phyloP scores from a whole-genome alignment of 2,329 filamentous ascomycete species.

The Colletotrichum noveboracense region DNA sequence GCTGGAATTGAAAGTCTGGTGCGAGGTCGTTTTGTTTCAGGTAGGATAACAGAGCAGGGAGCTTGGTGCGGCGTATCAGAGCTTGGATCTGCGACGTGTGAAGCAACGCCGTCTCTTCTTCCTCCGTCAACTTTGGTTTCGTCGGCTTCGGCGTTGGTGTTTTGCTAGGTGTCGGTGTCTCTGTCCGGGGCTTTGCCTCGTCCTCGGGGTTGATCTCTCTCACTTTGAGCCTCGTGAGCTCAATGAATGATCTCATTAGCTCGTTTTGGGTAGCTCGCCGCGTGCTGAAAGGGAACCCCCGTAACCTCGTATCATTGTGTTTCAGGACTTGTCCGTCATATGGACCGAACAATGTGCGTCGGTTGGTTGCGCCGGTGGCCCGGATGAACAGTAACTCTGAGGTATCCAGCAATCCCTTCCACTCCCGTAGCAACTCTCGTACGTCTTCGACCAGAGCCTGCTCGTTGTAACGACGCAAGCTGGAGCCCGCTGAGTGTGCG shows the following conservation, averaged over 20 bases:
- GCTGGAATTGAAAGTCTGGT: slow-evolving; percentile 77
- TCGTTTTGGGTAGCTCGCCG: slow-evolving; percentile 91
- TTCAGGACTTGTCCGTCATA: slow-evolving; percentile 88
- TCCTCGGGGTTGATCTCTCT: slow-evolving; percentile 75
- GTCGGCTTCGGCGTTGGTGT: slow-evolving; percentile 46
- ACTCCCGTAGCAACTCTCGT: slow-evolving; percentile 78
- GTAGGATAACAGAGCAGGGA: slow-evolving; percentile 86
- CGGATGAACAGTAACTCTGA: slow-evolving; percentile 88
- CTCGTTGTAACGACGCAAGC: slow-evolving; percentile 91
- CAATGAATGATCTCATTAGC: slow-evolving; percentile 92
- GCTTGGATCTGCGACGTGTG: slow-evolving; percentile 91
- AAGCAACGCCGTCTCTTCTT: slow-evolving; percentile 80
- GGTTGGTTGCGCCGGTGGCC: slow-evolving; percentile 85
- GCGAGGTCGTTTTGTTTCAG: slow-evolving; percentile 76
- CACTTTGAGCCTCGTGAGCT: slow-evolving; percentile 89
- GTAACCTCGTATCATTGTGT: slow-evolving; percentile 78
- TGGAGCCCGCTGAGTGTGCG: slow-evolving; percentile 92
- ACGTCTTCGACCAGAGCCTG: slow-evolving; percentile 89
- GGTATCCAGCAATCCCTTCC: slow-evolving; percentile 84
- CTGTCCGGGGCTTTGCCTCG: slow-evolving; percentile 48
- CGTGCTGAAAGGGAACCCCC: slow-evolving; percentile 93
- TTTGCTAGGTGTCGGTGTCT: slow-evolving; percentile 37
- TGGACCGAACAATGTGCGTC: slow-evolving; percentile 85
- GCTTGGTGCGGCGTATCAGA: slow-evolving; percentile 86
- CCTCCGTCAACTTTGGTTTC: slow-evolving; percentile 74